A percentile compares a stretch with the other conserved stretches of the same genome.
phyloP scores from a whole-genome alignment of 1,139 yeast species.

The Taphrina populina region DNA sequence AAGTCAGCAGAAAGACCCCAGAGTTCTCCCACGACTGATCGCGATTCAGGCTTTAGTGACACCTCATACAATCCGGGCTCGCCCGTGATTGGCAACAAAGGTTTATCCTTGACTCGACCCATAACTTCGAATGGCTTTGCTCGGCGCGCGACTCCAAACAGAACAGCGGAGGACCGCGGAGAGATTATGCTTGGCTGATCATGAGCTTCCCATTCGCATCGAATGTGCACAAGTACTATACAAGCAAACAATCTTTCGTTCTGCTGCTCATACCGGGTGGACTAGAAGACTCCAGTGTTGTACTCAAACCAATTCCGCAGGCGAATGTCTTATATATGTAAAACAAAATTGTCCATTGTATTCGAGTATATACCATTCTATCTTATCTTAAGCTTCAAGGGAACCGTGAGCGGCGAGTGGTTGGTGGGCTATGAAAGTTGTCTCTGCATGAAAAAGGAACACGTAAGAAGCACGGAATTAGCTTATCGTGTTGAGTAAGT shows the following conservation, averaged over 20 bases:
- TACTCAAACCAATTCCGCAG: too few relatives aligned
- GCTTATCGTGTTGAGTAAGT: constrained; percentile 32
- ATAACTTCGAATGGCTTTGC: constrained; percentile 4
- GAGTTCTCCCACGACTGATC: background rate
- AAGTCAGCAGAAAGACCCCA: background rate
- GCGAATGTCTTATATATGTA: too few relatives aligned
- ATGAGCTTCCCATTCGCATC: too few relatives aligned
- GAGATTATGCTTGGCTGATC: constrained; percentile 1
- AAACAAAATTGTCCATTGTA: too few relatives aligned
- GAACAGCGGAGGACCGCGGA: background rate
- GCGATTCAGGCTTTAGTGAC: constrained; percentile 20
- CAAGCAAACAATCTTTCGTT: too few relatives aligned
- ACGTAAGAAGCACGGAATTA: constrained; percentile 5
- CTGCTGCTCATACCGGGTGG: too few relatives aligned
- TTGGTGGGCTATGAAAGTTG: too few relatives aligned
- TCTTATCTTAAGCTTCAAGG: too few relatives aligned
- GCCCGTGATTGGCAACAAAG: constrained; percentile 3
- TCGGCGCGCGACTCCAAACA: background rate
- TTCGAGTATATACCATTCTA: too few relatives aligned
- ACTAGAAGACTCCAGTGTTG: too few relatives aligned
- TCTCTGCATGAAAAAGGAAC: constrained; percentile 30
- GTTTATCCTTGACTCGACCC: background rate
- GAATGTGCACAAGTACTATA: too few relatives aligned
- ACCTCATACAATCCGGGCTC: constrained; percentile 16
- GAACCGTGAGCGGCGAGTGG: too few relatives aligned